Evolutionary conservation across 331 rosid species (phyloP), one percentile per base, ranked within the genome.

Genomic region (Pyracantha coccinea): DNA sequence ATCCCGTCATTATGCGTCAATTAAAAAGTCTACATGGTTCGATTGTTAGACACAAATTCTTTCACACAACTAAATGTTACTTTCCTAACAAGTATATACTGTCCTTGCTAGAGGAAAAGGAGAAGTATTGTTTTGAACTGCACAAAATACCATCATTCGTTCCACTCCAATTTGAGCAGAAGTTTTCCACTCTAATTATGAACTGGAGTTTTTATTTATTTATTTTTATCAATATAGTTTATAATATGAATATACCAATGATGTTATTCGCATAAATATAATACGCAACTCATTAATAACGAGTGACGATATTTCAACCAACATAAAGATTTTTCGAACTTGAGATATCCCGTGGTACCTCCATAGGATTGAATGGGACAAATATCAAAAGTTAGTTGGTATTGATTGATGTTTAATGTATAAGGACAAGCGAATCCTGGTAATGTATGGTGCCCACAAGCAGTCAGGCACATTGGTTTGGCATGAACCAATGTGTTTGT

Each of bases 1-100:
- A 6, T 6, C 0, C 16, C 9, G 20, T 16, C 2, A 17, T 16
- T 50, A 6, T 6, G 0, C 16, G 0, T 50, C 1, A 50, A 50
- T 50, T 50, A 50, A 17, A 16, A 5, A 16, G n/a, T 1, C 4
- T 50, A 50, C 3, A 16, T 50, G 2, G 9, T 50, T 50, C 4
- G 0, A 50, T 4, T 6, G 1, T 6, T 0, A 50, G 1, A 6
- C 21, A 50, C 8, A 16, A 0, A 17, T 0, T 1, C 6, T 50
- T 6, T 2, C 17, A 50, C 55, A 17, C 1, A 50, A 50, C 1
- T 15, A 47, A 47, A n/a, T 17, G 17, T 17, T 7, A 50, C 16
- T 50, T 50, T 50, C 4, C 6, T 50, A 17, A 16, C 9, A 7
- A 16, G 20, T 17, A 17, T 6, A 50, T 17, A 50, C 0, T 6